A percentile compares a stretch with the other conserved stretches of the same genome.
Conservation (phyloP, 1,139 yeast genomes). For the Martiniozyma asiatica region DNA sequence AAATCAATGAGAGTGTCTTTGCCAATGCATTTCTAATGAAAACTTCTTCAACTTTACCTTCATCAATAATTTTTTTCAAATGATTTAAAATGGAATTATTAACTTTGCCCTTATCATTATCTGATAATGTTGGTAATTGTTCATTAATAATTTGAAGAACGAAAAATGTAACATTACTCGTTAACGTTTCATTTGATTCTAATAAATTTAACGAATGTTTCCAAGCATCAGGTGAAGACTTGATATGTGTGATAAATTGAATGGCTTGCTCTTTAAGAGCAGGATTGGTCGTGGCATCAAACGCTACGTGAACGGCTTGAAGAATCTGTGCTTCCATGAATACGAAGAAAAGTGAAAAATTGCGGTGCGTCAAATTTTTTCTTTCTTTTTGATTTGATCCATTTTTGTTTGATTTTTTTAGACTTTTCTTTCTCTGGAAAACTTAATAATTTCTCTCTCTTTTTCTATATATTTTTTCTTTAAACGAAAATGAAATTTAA, state of each 20-base stretch:
- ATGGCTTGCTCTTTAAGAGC: constrained; percentile 72
- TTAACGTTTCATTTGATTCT: constrained; percentile 7
- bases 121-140: constrained; percentile 36
- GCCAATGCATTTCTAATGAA: constrained; percentile 72
- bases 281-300: constrained; percentile 63
- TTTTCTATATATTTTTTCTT: too few species aligned
- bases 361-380: too few species aligned
- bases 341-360: neutral
- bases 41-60: constrained; percentile 36
- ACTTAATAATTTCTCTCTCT: too few species aligned
- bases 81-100: constrained; percentile 32
- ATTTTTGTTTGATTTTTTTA: too few species aligned
- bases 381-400: too few species aligned
- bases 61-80: constrained; percentile 24
- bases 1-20: constrained; percentile 58
- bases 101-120: constrained; percentile 34
- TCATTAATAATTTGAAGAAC: constrained; percentile 73
- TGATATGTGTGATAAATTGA: constrained; percentile 64
- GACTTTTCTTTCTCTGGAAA: too few species aligned
- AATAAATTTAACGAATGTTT: constrained; percentile 53
- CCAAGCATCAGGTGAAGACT: constrained; percentile 70
- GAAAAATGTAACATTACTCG: constrained; percentile 56
- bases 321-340: constrained; percentile 79
- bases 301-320: constrained; percentile 88
- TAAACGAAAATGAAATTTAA: too few species aligned